phyloP scores from a whole-genome alignment of 2,329 filamentous ascomycete genomes.

The Biscogniauxia mediterranea region DNA sequence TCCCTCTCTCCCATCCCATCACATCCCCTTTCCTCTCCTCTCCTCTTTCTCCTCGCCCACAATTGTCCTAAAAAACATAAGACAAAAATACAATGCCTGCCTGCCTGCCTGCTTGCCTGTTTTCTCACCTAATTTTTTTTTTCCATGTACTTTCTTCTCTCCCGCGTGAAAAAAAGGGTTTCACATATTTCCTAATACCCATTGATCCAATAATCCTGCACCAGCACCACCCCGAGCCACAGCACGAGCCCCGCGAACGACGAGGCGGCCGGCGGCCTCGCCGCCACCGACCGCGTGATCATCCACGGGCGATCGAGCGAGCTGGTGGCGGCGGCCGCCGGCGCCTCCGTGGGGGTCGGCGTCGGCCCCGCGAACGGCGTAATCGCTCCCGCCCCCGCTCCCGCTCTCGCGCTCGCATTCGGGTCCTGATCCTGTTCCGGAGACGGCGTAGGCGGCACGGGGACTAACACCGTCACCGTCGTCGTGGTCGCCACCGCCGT shows the following conservation, averaged over 20 bases:
- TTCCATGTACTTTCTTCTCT: background rate
- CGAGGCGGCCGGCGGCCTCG: slow-evolving; percentile 14
- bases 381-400: slow-evolving; percentile 10
- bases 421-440: background rate
- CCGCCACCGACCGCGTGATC: slow-evolving; percentile 19
- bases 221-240: slow-evolving; percentile 23
- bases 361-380: slow-evolving; percentile 17
- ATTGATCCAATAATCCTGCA: slow-evolving; percentile 29
- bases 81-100: no score
- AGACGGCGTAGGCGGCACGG: slow-evolving; percentile 12
- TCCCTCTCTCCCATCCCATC: background rate
- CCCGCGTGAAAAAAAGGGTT: no score
- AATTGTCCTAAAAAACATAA: no score
- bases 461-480: slow-evolving; percentile 17
- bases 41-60: no score
- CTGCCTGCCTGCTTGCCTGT: no score
- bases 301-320: slow-evolving; percentile 24
- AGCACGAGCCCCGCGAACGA: slow-evolving; percentile 29
- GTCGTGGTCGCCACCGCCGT: no score
- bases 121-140: no score
- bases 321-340: slow-evolving; percentile 12
- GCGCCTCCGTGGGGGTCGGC: slow-evolving; percentile 7
- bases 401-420: slow-evolving; percentile 4
- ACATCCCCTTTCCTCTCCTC: slow-evolving; percentile 2
- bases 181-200: no score